phyloP scores from a whole-genome alignment of 2,329 filamentous ascomycete genomes.

The Paracoccidioides lutzii region DNA sequence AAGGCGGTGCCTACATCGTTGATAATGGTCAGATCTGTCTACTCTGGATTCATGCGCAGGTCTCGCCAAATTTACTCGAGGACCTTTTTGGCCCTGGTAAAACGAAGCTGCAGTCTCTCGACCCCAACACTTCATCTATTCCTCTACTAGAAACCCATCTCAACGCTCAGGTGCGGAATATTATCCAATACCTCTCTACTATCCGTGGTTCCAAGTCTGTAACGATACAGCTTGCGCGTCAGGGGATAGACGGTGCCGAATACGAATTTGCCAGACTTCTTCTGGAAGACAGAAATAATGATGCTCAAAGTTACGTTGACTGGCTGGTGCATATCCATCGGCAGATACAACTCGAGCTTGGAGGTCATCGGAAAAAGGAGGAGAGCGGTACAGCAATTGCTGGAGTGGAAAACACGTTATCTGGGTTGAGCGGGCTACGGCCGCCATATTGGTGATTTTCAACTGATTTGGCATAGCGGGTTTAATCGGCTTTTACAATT shows the following conservation, averaged over 20 bases:
- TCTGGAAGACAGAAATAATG: conserved; percentile 91
- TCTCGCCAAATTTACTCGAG: conserved; percentile 77
- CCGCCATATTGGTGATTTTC: conserved; percentile 34
- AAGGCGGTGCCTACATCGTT: conserved; percentile 85
- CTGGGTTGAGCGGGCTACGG: conserved; percentile 34
- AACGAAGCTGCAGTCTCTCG: conserved; percentile 58
- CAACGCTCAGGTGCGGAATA: conserved; percentile 88
- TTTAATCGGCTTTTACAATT: conserved; percentile 1
- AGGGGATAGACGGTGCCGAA: conserved; percentile 87
- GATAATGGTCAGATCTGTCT: conserved; percentile 90
- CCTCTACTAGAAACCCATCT: conserved; percentile 83
- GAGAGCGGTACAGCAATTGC: conserved; percentile 21
- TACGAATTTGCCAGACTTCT: conserved; percentile 89
- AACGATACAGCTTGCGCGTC: conserved; percentile 77
- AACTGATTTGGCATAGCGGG: background rate
- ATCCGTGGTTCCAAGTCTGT: conserved; percentile 76
- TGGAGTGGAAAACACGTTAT: conserved; percentile 28
- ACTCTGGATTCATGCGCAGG: conserved; percentile 83
- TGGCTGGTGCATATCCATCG: conserved; percentile 95
- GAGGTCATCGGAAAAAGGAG: conserved; percentile 38
- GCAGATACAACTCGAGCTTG: conserved; percentile 73
- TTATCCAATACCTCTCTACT: conserved; percentile 71
- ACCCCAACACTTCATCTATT: conserved; percentile 66
- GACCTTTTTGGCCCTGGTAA: conserved; percentile 79
- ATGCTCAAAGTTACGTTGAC: conserved; percentile 95